These are phyloP conservation scores for Trichothecium sympodiale DNA, from an alignment of 2,329 filamentous ascomycete genomes.

Conservation along the genomic window DNA sequence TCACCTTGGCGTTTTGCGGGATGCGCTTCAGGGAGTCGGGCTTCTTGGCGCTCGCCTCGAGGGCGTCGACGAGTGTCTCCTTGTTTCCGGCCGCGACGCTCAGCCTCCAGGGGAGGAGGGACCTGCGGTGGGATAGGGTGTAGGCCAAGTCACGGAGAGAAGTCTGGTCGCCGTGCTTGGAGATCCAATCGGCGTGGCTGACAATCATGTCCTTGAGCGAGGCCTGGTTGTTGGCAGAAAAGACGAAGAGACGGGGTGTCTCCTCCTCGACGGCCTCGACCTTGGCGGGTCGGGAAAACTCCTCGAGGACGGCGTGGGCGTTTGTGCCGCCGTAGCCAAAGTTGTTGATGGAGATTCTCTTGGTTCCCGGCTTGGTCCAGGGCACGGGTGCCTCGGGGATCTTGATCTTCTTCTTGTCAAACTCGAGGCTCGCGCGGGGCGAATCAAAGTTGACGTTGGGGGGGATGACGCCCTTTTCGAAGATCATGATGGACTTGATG, in stretches of 20 bases:
- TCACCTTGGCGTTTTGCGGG: slow-evolving; percentile 1
- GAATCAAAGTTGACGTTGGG: slow-evolving; percentile 9
- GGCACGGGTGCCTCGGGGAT: neutral
- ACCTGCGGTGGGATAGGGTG: slow-evolving; percentile 7
- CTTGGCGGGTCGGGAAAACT: no score
- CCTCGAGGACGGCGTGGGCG: slow-evolving; percentile 10
- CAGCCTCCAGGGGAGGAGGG: slow-evolving; percentile 6
- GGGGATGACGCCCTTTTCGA: slow-evolving; percentile 9
- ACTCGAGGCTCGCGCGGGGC: slow-evolving; percentile 5
- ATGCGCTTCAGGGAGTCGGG: slow-evolving; percentile 5
- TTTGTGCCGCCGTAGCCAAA: slow-evolving; percentile 13
- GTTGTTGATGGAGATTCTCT: slow-evolving; percentile 8
- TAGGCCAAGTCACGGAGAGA: slow-evolving; percentile 8
- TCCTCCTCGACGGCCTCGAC: slow-evolving; percentile 3
- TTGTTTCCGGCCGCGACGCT: slow-evolving; percentile 4
- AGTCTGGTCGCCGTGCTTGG: neutral
- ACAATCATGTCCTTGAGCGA: slow-evolving; percentile 10
- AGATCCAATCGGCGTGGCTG: neutral
- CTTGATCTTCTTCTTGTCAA: slow-evolving; percentile 19
- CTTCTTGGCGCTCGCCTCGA: neutral
- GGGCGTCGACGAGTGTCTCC: neutral
- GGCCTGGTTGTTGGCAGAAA: slow-evolving; percentile 19
- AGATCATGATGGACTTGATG: slow-evolving; percentile 7
- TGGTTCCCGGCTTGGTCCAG: neutral
- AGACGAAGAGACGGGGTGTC: slow-evolving; percentile 17